Evolutionary conservation across 305 asterid genomes (phyloP).

Genomic region (Fraxinus sp.): DNA sequence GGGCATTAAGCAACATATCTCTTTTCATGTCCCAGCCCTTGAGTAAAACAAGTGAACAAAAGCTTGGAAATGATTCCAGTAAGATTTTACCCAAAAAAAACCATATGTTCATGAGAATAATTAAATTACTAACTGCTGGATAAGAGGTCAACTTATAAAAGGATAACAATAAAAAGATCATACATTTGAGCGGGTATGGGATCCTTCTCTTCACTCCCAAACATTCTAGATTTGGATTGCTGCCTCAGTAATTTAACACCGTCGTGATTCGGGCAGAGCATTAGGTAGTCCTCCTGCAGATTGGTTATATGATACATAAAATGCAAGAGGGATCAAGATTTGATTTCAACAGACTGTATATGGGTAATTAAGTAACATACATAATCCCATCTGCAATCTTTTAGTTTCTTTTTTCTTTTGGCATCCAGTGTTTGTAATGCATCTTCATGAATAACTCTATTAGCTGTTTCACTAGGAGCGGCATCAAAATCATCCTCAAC

Average conservation of each 20-base stretch:
- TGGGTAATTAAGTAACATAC: conserved; percentile 44
- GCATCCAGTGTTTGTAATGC: conserved; percentile 7
- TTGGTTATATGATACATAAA: background rate
- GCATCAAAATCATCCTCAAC: conserved; percentile 1
- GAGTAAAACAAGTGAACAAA: conserved; percentile 2
- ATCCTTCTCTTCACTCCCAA: conserved; percentile 29
- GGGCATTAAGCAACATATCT: background rate
- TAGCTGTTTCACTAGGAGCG: background rate
- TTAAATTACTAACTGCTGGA: background rate
- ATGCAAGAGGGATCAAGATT: background rate
- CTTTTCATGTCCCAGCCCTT: background rate
- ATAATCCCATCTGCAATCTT: conserved; percentile 82
- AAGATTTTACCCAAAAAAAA: background rate
- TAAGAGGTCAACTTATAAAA: background rate
- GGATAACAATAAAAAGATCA: conserved; percentile 3
- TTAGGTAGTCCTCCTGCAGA: conserved; percentile 59
- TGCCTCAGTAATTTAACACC: conserved; percentile 67
- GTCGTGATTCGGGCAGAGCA: conserved; percentile 81
- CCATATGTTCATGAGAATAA: background rate
- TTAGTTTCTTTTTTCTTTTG: conserved; percentile 29
- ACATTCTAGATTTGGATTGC: conserved; percentile 45
- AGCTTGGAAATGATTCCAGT: background rate
- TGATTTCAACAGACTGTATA: conserved; percentile 16
- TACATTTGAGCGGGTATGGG: conserved; percentile 43
- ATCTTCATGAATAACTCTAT: background rate